Base-by-base conservation (phyloP, 2,329 filamentous ascomycete genomes). In the Neopestalotiopsis rosae region DNA sequence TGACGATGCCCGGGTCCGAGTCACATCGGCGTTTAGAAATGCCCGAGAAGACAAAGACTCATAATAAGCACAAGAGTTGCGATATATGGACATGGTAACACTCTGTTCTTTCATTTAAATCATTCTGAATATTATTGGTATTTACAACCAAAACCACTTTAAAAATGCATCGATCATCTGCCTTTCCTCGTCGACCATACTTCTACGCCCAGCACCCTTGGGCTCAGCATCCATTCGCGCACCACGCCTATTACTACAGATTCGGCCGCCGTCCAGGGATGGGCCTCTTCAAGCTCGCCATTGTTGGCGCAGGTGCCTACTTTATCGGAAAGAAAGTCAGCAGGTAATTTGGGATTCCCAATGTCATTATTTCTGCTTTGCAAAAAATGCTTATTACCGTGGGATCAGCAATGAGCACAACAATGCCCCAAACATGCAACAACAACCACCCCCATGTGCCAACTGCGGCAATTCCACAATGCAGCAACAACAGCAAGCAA, bases 321-420 rank as follows among this genome's bases (percentile, higher is more conserved):
- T 66, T 66, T 32, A 57, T 66, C 20, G 63, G 45, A 7, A 66
- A 66, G 49, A 66, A 58, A 45, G 52, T 66, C 3, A 14, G 20
- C 10, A 38, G 24, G 63, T 66, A 62, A 14, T n/a, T 28, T 28
- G 24, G 30, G 4, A 34, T n/a, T 17, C 1, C 40, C 17, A 4
- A 6, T 49, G 17, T 49, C 17, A 3, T 10, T n/a, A 52, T 24
- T n/a, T 52, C 6, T 20, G 7, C 6, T 9, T 7, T 24, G 14
- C 17, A 10, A n/a, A 52, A 12, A 3, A 24, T 20, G 10, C 45
- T 52, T 14, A 52, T 24, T 5, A 7, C 3, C 2, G n/a, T n/a
- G 14, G 3, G 6, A 10, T 9, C 1, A 62, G 32, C 32, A 34
- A 62, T 5, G 32, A 62, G n/a, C 17, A 62, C 59, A 38, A 62